Evolutionary conservation across 805 yeast genomes (phyloP).

Genomic region (Nakazawaea ambrosiae): DNA sequence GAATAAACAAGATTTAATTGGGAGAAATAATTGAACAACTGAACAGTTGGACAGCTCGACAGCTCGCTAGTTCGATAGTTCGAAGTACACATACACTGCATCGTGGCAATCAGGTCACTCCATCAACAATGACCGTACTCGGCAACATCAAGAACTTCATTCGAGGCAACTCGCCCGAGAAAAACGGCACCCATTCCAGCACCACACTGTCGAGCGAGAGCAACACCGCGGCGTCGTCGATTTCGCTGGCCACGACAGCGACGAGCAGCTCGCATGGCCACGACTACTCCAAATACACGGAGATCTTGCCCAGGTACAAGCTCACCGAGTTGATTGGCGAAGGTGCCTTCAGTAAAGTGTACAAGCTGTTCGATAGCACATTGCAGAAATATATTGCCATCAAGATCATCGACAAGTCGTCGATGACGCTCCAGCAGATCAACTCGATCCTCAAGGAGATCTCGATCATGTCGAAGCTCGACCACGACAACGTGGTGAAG

Average conservation of each 20-base stretch:
- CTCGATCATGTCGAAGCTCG: constrained; percentile 60
- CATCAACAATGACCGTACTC: constrained; percentile 10
- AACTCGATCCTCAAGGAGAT: constrained; percentile 77
- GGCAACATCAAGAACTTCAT: constrained; percentile 8
- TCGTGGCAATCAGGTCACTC: too few species aligned
- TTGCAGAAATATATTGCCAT: constrained; percentile 41
- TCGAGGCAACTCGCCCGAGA: background rate
- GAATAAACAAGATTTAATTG: too few species aligned
- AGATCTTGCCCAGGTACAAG: constrained; percentile 24
- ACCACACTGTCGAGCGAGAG: background rate
- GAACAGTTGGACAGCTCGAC: too few species aligned
- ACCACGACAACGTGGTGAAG: constrained; percentile 57
- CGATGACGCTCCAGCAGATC: constrained; percentile 53
- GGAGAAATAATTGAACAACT: too few species aligned
- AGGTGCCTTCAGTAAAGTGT: constrained; percentile 54
- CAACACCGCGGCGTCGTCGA: background rate
- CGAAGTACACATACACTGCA: too few species aligned
- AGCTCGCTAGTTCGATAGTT: too few species aligned
- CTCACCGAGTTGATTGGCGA: constrained; percentile 46
- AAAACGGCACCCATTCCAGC: background rate
- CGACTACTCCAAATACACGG: constrained; percentile 1
- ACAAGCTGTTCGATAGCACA: constrained; percentile 34
- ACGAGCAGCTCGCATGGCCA: background rate
- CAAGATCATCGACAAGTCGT: constrained; percentile 60
- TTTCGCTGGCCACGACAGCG: background rate